Conservation (phyloP, 768 basidiomycete species). For the Phaeotremella fagi region DNA sequence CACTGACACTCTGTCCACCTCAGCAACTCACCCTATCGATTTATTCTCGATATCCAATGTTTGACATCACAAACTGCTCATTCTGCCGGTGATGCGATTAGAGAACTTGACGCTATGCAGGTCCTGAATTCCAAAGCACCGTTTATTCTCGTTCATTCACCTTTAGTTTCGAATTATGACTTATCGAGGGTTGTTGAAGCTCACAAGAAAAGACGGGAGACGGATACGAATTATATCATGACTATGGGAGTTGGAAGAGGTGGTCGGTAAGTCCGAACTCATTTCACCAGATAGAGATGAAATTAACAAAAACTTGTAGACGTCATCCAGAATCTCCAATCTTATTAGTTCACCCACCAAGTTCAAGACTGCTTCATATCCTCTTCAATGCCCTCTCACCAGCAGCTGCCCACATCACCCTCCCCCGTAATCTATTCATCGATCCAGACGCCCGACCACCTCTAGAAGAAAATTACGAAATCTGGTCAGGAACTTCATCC, state of each 20-base stretch:
- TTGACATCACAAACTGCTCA: constrained; percentile 41
- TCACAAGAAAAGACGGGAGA: constrained; percentile 80
- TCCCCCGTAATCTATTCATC: constrained; percentile 51
- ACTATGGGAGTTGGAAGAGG: constrained; percentile 61
- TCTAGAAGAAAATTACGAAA: constrained; percentile 62
- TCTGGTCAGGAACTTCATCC: constrained; percentile 65
- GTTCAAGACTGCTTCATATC: constrained; percentile 40
- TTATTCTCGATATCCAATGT: constrained; percentile 40
- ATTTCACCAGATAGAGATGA: constrained; percentile 1
- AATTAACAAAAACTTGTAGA: too few relatives aligned
- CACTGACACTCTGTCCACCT: background rate
- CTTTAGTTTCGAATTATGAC: constrained; percentile 79
- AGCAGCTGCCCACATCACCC: constrained; percentile 16
- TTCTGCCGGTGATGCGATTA: constrained; percentile 47
- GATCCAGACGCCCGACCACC: constrained; percentile 70
- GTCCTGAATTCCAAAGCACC: constrained; percentile 47
- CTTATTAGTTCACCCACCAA: constrained; percentile 45
- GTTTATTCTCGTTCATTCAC: constrained; percentile 48
- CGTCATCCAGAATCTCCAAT: constrained; percentile 59
- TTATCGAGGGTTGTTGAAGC: constrained; percentile 82
- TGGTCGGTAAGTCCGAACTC: constrained; percentile 38
- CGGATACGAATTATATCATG: constrained; percentile 91
- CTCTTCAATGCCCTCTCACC: constrained; percentile 31
- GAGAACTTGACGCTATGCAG: constrained; percentile 47
- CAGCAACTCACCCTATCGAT: constrained; percentile 28